phyloP scores from a whole-genome alignment of 345 rosid genomes.

The Lepidium aucheri region DNA sequence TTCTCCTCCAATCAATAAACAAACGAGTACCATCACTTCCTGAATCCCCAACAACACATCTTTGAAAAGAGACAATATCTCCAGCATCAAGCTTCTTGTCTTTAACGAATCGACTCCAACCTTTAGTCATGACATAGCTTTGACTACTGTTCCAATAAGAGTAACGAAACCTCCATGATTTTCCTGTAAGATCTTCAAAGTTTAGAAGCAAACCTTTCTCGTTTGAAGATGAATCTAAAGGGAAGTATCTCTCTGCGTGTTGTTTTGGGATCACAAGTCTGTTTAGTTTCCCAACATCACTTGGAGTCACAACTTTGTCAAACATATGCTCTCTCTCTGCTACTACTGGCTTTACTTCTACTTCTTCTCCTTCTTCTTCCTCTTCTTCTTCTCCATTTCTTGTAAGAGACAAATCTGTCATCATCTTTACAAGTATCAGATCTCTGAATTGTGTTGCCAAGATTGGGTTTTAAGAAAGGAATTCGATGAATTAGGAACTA shows the following conservation, averaged over 20 bases:
- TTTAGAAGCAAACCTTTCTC: slow-evolving; percentile 77
- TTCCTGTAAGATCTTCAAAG: slow-evolving; percentile 74
- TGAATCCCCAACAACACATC: slow-evolving; percentile 55
- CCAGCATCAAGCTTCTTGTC: slow-evolving; percentile 93
- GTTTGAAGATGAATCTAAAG: slow-evolving; percentile 43
- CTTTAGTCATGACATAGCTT: slow-evolving; percentile 96
- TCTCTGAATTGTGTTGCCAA: background rate
- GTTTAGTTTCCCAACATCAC: slow-evolving; percentile 78
- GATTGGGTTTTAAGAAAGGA: background rate
- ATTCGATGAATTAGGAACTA: background rate
- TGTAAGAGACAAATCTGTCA: slow-evolving; percentile 44
- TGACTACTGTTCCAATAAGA: slow-evolving; percentile 97
- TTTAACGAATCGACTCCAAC: slow-evolving; percentile 95
- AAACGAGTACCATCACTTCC: slow-evolving; percentile 37
- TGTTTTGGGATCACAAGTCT: slow-evolving; percentile 80
- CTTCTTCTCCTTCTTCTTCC: slow-evolving; percentile 8
- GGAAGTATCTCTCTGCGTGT: slow-evolving; percentile 75
- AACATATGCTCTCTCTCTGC: slow-evolving; percentile 65
- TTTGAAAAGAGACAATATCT: slow-evolving; percentile 76
- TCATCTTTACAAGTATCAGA: slow-evolving; percentile 22
- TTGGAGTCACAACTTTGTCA: slow-evolving; percentile 80
- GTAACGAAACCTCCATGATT: slow-evolving; percentile 81
- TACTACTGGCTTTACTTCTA: slow-evolving; percentile 12
- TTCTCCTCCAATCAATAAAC: slow-evolving; percentile 81
- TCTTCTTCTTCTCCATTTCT: slow-evolving; percentile 22